Evolutionary conservation across 1,139 yeast genomes (phyloP).

Genomic region (Hyphopichia fennica): DNA sequence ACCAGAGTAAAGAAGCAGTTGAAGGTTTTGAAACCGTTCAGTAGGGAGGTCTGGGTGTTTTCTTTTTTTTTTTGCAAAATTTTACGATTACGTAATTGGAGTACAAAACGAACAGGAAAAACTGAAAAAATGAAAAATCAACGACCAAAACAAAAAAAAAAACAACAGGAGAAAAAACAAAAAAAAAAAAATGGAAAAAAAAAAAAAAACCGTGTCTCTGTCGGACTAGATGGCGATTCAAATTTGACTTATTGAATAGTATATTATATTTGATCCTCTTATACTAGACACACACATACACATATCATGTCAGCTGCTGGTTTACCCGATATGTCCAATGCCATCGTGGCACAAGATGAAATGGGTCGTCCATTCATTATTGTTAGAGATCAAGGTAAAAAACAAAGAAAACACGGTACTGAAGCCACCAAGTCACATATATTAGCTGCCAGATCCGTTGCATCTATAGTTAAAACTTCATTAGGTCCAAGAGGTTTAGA

Average conservation of each 20-base stretch:
- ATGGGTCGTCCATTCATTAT: conserved; percentile 98
- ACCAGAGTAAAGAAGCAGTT: no score
- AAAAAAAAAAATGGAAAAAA: background rate
- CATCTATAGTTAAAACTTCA: conserved; percentile 87
- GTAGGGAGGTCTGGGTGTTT: no score
- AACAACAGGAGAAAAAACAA: background rate
- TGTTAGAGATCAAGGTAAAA: conserved; percentile 94
- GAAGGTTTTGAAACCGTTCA: no score
- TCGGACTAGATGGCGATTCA: background rate
- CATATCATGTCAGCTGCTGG: conserved; percentile 34
- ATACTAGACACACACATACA: background rate
- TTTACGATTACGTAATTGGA: no score
- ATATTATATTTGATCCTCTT: background rate
- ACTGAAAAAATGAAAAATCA: background rate
- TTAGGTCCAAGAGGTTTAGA: conserved; percentile 98
- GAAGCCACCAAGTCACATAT: conserved; percentile 97
- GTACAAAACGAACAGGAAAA: no score
- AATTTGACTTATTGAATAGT: background rate
- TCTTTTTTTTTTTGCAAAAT: no score
- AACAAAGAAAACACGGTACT: conserved; percentile 86
- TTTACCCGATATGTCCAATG: conserved; percentile 95
- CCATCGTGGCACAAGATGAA: conserved; percentile 98
- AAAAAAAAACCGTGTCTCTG: background rate
- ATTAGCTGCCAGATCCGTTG: conserved; percentile 93
- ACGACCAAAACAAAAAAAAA: background rate